Base-by-base conservation (phyloP, 768 basidiomycete genomes). In the Cystobasidium onofrii region DNA sequence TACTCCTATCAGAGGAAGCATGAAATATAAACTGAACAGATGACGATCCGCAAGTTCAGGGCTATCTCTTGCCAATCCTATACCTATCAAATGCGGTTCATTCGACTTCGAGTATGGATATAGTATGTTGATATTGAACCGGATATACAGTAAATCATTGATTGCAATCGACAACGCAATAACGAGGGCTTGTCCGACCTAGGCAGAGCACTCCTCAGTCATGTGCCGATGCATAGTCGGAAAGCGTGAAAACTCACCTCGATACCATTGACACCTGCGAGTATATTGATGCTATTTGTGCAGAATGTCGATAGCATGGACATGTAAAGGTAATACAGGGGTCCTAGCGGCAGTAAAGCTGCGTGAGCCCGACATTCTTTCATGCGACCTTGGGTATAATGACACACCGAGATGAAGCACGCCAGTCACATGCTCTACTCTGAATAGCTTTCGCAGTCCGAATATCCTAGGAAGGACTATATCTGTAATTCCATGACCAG, bases 281-380 rank as follows among this genome's bases (percentile, higher is more conserved):
- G 88, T 77, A 99, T 98, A 81, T 99, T 99, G 85, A 98, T 96
- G 80, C 90, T 90, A 82, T 99, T 99, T 20, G 95, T 97, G 69
- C 91, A 87, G 81, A 98, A 99, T 0, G 93, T 98, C 36, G 94
- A 97, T 20, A 99, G 84, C 34, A 98, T 82, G 3, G 92, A 87
- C 91, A 99, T 97, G 83, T 98, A 99, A 66, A 94, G 74, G 81
- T 98, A 99, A 81, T 98, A 98, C 2, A 98, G 82, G 0, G 92
- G 91, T 1, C 95, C 95, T 97, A 76, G 52, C 3, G 39, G 39
- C 15, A 39, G n/a, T 3, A 13, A 27, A 10, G 1, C 34, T 18
- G 36, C 39, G n/a, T 27, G 54, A 54, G 1, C 3, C 55, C 9
- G 23, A 69, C 43, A 36, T 10, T 12, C 64, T 25, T n/a, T 63